A percentile compares a stretch with the other conserved stretches of the same genome.
Conservation (phyloP, 805 yeast species). For the Priceomyces melissophilus region DNA sequence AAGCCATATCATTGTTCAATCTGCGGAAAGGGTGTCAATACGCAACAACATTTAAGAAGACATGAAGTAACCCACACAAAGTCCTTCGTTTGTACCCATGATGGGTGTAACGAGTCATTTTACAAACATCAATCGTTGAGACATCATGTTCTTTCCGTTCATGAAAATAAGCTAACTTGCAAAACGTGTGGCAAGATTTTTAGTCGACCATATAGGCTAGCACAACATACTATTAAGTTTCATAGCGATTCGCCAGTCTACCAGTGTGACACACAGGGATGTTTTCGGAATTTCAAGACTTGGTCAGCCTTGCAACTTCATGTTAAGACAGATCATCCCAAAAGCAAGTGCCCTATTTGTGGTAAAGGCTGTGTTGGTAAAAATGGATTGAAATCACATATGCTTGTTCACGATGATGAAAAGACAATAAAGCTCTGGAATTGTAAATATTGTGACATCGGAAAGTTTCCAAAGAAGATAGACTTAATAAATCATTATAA, state of each 20-base stretch:
- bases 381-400: slow-evolving; percentile 67
- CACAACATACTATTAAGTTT: slow-evolving; percentile 60
- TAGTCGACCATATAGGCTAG: slow-evolving; percentile 60
- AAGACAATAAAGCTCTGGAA: slow-evolving; percentile 60
- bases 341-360: slow-evolving; percentile 61
- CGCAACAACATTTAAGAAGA: slow-evolving; percentile 75
- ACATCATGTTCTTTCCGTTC: slow-evolving; percentile 65
- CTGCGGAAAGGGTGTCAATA: slow-evolving; percentile 81
- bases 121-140: slow-evolving; percentile 72
- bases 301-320: slow-evolving; percentile 76
- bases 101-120: slow-evolving; percentile 64
- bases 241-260: slow-evolving; percentile 58
- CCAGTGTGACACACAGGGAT: slow-evolving; percentile 61
- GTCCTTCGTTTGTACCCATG: slow-evolving; percentile 58
- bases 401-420: slow-evolving; percentile 58
- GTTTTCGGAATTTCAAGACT: slow-evolving; percentile 57
- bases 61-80: slow-evolving; percentile 79
- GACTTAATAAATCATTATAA: slow-evolving; percentile 57
- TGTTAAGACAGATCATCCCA: slow-evolving; percentile 68
- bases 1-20: slow-evolving; percentile 70
- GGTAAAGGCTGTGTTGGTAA: slow-evolving; percentile 71
- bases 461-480: slow-evolving; percentile 52
- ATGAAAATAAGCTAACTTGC: slow-evolving; percentile 55
- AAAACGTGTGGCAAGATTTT: slow-evolving; percentile 62
- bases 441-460: slow-evolving; percentile 52